Conservation (phyloP, 345 rosid genomes). For the Pseudoturritis turrita region DNA sequence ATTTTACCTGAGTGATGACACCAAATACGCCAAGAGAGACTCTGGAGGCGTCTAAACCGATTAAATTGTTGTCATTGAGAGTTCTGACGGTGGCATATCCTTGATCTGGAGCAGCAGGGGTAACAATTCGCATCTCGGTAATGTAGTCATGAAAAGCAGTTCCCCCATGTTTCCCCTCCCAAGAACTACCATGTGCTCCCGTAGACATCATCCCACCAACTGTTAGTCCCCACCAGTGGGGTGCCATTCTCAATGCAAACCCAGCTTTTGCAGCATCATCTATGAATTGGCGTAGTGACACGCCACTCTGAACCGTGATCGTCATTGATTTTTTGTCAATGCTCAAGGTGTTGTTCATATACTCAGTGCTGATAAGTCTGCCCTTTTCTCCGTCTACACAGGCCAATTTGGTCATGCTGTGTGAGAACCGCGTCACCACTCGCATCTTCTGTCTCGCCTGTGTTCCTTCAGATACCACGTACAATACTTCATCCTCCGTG, state of each 20-base stretch:
- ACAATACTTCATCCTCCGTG: conserved; percentile 44
- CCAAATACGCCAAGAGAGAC: background rate
- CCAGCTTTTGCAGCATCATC: conserved; percentile 44
- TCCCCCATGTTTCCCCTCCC: conserved; percentile 45
- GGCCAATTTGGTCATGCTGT: conserved; percentile 62
- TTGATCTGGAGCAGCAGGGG: conserved; percentile 34
- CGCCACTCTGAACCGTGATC: conserved; percentile 55
- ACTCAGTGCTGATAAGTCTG: conserved; percentile 55
- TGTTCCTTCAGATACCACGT: conserved; percentile 41
- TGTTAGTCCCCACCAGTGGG: conserved; percentile 80
- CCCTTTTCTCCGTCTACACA: conserved; percentile 49
- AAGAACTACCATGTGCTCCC: conserved; percentile 69
- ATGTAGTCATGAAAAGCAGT: conserved; percentile 63
- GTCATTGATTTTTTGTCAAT: conserved; percentile 33
- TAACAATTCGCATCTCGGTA: conserved; percentile 44
- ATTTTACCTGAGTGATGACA: no score
- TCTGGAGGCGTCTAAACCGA: background rate
- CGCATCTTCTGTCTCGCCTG: conserved; percentile 42
- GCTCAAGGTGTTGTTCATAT: conserved; percentile 28
- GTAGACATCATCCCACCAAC: conserved; percentile 62
- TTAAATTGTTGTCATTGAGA: background rate
- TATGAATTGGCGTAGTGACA: conserved; percentile 51
- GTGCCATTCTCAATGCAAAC: conserved; percentile 52
- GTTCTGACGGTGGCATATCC: conserved; percentile 2
- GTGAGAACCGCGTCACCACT: conserved; percentile 52